These are phyloP conservation scores for Penicillium silybi DNA, from an alignment of 495 filamentous ascomycete species.

Conservation along the genomic window DNA sequence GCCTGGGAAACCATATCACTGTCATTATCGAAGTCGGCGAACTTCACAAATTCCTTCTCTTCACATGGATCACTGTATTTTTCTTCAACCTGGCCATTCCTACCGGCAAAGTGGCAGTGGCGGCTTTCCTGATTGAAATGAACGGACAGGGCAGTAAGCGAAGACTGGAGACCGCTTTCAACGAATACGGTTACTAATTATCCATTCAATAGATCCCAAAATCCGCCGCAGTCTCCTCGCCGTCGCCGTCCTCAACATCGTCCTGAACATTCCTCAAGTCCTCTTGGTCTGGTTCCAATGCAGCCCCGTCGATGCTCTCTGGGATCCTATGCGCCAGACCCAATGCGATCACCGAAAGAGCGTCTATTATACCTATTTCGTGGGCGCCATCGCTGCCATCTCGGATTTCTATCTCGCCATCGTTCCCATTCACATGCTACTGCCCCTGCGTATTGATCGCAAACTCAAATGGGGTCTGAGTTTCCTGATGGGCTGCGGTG, in stretches of 20 bases:
- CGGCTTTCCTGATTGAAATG: slow-evolving; percentile 25
- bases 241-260: slow-evolving; percentile 19
- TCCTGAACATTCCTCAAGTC: slow-evolving; percentile 23
- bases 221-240: slow-evolving; percentile 21
- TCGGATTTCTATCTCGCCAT: slow-evolving; percentile 25
- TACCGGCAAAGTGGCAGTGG: slow-evolving; percentile 23
- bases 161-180: neutral
- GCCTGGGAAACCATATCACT: slow-evolving; percentile 22
- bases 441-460: slow-evolving; percentile 21
- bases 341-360: slow-evolving; percentile 21
- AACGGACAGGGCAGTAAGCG: slow-evolving; percentile 22
- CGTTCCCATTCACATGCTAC: slow-evolving; percentile 22
- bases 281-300: slow-evolving; percentile 25
- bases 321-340: slow-evolving; percentile 18
- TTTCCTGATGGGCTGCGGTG: slow-evolving; percentile 26
- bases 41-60: slow-evolving; percentile 22
- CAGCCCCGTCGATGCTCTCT: slow-evolving; percentile 16
- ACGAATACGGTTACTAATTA: neutral
- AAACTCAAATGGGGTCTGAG: slow-evolving; percentile 26
- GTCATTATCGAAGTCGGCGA: slow-evolving; percentile 14
- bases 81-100: slow-evolving; percentile 28
- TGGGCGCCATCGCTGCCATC: slow-evolving; percentile 19
- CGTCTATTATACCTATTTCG: slow-evolving; percentile 25
- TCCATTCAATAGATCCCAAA: slow-evolving; percentile 14
- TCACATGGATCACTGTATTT: slow-evolving; percentile 26